Conservation (phyloP, 1,284 basidiomycete genomes). For the Cutaneotrichosporon sp. region DNA sequence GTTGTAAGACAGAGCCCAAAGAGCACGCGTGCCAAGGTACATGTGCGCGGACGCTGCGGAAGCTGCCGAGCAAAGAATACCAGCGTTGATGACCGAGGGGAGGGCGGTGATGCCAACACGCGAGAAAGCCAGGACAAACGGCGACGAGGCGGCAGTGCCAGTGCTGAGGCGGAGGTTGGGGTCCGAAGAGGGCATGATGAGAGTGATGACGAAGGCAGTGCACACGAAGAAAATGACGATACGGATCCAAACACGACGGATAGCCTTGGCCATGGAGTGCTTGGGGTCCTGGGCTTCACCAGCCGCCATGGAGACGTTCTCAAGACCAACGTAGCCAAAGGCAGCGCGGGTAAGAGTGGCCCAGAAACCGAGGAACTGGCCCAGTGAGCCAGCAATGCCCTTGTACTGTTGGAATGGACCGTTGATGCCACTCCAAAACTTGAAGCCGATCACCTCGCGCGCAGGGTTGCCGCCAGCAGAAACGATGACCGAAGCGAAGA, state of each 20-base stretch:
- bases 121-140: constrained; percentile 67
- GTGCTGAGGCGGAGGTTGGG: constrained; percentile 54
- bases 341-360: constrained; percentile 49
- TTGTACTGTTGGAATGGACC: constrained; percentile 49
- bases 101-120: constrained; percentile 68
- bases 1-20: constrained; percentile 35
- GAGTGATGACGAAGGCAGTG: constrained; percentile 59
- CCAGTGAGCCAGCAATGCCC: constrained; percentile 43
- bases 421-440: constrained; percentile 49
- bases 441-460: constrained; percentile 46
- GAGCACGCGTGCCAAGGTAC: constrained; percentile 31
- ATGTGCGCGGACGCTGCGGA: constrained; percentile 56
- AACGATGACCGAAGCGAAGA: constrained; percentile 60
- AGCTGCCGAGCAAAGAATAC: constrained; percentile 53
- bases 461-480: constrained; percentile 50
- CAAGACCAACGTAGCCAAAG: constrained; percentile 43
- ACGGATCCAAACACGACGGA: constrained; percentile 67
- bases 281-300: constrained; percentile 57
- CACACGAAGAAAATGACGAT: constrained; percentile 68
- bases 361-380: constrained; percentile 54
- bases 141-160: constrained; percentile 64
- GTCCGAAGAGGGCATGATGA: constrained; percentile 68
- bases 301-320: constrained; percentile 28
- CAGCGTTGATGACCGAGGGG: constrained; percentile 63
- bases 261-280: constrained; percentile 68